These are phyloP conservation scores for Caryopteris hybrid DNA, from an alignment of 305 asterid species.

Conservation along the genomic window DNA sequence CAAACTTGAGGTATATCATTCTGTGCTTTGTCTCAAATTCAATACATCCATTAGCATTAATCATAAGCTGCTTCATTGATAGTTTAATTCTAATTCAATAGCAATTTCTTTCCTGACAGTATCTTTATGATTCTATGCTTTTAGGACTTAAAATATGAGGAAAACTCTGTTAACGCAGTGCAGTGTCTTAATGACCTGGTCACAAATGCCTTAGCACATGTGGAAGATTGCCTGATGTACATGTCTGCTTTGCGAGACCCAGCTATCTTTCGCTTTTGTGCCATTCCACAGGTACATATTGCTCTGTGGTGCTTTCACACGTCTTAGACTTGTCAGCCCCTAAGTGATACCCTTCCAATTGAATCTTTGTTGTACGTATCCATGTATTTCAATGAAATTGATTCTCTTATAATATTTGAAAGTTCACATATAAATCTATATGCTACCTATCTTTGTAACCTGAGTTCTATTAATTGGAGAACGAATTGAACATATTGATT, in stretches of 20 bases:
- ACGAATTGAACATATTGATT: too few species aligned
- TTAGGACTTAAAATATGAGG: conserved; percentile 87
- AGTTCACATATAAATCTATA: too few species aligned
- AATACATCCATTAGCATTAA: neutral
- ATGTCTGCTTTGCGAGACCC: conserved; percentile 74
- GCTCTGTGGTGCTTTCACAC: neutral
- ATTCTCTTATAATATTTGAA: too few species aligned
- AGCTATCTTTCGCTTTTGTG: conserved; percentile 90
- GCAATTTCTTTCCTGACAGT: neutral
- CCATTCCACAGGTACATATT: conserved; percentile 78
- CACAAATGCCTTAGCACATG: conserved; percentile 80
- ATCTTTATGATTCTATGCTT: conserved; percentile 7
- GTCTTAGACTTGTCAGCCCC: too few species aligned
- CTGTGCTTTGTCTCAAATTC: neutral
- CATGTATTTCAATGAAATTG: too few species aligned
- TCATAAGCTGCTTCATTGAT: conserved; percentile 18
- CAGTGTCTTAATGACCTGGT: conserved; percentile 97
- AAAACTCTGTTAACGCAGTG: conserved; percentile 89
- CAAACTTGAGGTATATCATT: conserved; percentile 92
- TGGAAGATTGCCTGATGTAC: conserved; percentile 75
- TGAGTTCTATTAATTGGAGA: too few species aligned
- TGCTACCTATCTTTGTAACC: too few species aligned
- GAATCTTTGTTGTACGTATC: too few species aligned
- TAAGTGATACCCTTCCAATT: too few species aligned
- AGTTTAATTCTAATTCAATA: conserved; percentile 6